Evolutionary conservation across 2,329 filamentous ascomycete genomes (phyloP), one percentile per base, ranked within the genome.

Genomic region (Apiospora marii): DNA sequence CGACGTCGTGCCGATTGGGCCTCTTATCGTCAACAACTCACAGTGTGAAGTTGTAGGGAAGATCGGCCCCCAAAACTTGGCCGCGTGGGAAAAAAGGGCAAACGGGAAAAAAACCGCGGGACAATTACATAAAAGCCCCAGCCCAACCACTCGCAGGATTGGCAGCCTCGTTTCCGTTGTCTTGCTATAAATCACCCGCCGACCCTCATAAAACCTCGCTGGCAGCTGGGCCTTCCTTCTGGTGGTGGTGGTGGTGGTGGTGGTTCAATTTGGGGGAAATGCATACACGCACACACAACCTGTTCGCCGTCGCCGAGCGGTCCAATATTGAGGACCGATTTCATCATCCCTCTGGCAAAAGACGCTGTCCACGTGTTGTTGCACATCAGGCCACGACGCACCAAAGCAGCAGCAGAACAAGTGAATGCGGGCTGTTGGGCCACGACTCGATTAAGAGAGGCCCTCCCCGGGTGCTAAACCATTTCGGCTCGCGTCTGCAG

Each of bases 311-410:
- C 30, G 58, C 27, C 53, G 53, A 68, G n/a, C 48, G 46, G 43
- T 46, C 67, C 24, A 69, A 69, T 41, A 22, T 48, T 16, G 27
- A 41, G 44, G 67, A 69, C n/a, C 67, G 7, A 69, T 69, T 69
- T 49, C 67, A 69, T 69, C 67, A 69, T 69, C 44, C 6, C 24
- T 41, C 58, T 41, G 19, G 30, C 34, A 49, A 41, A 49, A 49
- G 67, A 34, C 44, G 67, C 34, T 22, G 67, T 69, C 44, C 67
- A 69, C 67, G 67, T 69, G 67, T 69, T 69, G 67, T 37, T 34
- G 34, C 58, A 10, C 58, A 64, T 64, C 58, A 64, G 58, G 58
- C 58, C 58, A 64, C 58, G 58, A 64, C 58, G 30, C 58, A 64
- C 58, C 19, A 34, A n/a, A 64, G 27, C 27, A 64, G 49, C 49